Evolutionary conservation across 257 asterid genomes (phyloP), one percentile per base, ranked within the genome.

Genomic region (Sherardia arvensis): DNA sequence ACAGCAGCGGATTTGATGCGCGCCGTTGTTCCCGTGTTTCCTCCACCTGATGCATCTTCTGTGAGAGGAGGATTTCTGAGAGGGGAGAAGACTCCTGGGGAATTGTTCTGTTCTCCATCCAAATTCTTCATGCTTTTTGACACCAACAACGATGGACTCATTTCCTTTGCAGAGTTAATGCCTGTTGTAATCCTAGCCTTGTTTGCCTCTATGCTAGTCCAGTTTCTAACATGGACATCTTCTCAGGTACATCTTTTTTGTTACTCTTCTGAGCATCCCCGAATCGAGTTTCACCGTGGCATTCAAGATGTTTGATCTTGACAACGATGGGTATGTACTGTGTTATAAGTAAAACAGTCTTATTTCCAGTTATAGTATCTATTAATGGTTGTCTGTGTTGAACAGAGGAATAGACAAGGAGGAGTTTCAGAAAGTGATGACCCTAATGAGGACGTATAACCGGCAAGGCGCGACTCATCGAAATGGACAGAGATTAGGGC

Each of bases 381-480:
- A n/a, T n/a, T n/a, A n/a, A n/a, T 67, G 65, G 57, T 30, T 43
- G 55, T 65, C 36, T 43, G 55, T 65, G 30, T 61, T 64, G 40
- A 59, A 57, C 91, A 88, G 98, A 70, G 81, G 81, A 30, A 81
- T 92, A 66, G 98, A 92, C 76, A 80, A 75, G 76, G 64, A 81
- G 54, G 99, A 92, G 70, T 89, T 92, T 69, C 79, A 85, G 83
- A 92, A 80, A 80, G 95, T 92, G 84, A 92, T 89, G 99, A 61
- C 83, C 23, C 80, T 89, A 38, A 89, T 92, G 99, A 87, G 99
- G 53, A 74, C 78, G 36, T 83, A 71, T 38, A 87, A 77, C 79
- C 74, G 97, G 69, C 97, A 87, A 79, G 95, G 97, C 12, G 74
- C 97, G 27, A 74, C 76, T 47, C 97, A 92, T 61, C 82, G 93